Base-by-base conservation (phyloP, 2,329 filamentous ascomycete genomes). In the Oidium heveae region DNA sequence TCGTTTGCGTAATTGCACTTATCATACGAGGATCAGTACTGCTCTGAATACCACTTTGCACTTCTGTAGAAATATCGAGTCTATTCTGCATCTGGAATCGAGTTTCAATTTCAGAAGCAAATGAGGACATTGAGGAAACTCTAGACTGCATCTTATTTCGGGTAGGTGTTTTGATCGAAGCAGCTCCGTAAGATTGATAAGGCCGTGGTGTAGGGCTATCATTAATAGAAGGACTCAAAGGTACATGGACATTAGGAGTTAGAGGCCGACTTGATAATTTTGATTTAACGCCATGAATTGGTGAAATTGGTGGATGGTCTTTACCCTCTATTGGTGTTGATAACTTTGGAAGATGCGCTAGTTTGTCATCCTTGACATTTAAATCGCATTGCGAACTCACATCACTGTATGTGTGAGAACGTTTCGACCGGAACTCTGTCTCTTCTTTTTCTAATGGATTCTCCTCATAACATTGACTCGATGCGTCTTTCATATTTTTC, bases 11-110 rank as follows among this genome's bases (percentile, higher is more conserved):
- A 60, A 98, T 95, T 52, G 91, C 91, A 70, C 95, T 87, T 61
- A 98, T 96, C 87, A 98, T 95, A 62, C 89, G 84, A 58, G 89
- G 89, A 69, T 98, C 91, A 5, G 87, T 94, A 15, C 80, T 81
- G 49, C 71, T 68, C 32, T 72, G 70, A 55, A 70, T 94, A 15
- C 80, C 81, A 50, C 71, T 68, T 32, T 72, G 70, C 55, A 70
- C 68, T n/a, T 36, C 16, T n/a, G 12, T 16, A 16, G 49, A 18
- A 10, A 18, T 20, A 7, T 71, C 63, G 54, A 78, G 71, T 53
- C 75, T 75, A 56, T 75, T 68, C 12, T 77, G 74, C 43, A 86
- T 81, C 64, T 93, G 87, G 72, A 98, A 96, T 43, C 89, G 78
- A 57, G 81, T 80, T 63, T 98, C 91, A 20, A 98, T 71, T 68